Percentiles rank a stretch among this genome's conserved stretches.
These are phyloP conservation scores for Penicillium roqueforti DNA, from an alignment of 495 filamentous ascomycete genomes.

Conservation along the genomic window DNA sequence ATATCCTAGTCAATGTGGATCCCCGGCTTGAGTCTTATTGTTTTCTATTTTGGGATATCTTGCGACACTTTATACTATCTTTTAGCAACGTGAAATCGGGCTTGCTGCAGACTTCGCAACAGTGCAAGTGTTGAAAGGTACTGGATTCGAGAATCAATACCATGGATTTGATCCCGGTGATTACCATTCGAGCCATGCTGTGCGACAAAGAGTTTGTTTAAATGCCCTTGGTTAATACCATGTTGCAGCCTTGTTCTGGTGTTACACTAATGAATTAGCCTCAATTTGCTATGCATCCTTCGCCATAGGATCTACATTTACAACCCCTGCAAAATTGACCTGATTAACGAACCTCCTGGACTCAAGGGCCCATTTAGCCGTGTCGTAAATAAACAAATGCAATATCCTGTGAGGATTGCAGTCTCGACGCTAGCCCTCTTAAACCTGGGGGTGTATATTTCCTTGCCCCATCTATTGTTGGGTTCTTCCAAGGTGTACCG, in stretches of 20 bases:
- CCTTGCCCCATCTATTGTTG: not conserved
- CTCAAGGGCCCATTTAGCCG: not conserved
- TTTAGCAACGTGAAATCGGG: constrained; percentile 28
- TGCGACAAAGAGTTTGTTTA: not conserved
- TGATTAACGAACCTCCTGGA: not conserved
- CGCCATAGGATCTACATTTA: not conserved
- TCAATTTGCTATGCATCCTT: not conserved
- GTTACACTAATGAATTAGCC: not conserved
- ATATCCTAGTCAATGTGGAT: constrained; percentile 11
- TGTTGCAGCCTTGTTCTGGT: not conserved
- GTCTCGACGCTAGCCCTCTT: not conserved
- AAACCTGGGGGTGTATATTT: not conserved
- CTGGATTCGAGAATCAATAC: constrained; percentile 5
- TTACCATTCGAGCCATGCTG: constrained; percentile 11
- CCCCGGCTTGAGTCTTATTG: constrained; percentile 6
- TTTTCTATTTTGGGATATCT: constrained; percentile 18
- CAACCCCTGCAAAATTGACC: not conserved
- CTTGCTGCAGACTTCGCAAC: constrained; percentile 12
- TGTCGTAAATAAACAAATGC: not conserved
- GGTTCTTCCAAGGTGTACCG: too few species aligned
- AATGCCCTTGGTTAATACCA: not conserved
- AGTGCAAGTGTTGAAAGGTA: constrained; percentile 1
- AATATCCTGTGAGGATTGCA: not conserved
- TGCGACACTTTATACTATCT: constrained; percentile 15
- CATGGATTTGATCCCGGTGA: not conserved